Base-by-base conservation (phyloP, 257 asterid genomes). In the Eucommia ulmoides region DNA sequence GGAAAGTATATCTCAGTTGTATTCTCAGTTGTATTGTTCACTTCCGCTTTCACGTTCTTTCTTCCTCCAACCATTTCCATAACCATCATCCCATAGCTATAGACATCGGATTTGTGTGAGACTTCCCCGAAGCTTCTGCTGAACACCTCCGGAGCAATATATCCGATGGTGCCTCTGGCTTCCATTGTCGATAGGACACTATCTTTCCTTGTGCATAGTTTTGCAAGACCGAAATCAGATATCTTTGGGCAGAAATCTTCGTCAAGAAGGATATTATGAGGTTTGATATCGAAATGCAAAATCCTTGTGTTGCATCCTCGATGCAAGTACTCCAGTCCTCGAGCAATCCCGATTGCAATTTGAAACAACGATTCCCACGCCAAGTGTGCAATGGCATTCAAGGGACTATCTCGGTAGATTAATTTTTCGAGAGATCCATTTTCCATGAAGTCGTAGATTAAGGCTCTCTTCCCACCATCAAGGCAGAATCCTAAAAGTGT, bases 371-470 rank as follows among this genome's bases (percentile, higher is more conserved):
- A 10, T 1, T 35, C 44, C 44, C 5, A 35, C 1, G n/a, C 44
- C 15, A 35, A 11, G 7, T 29, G 38, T 8, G 0, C 10, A 29
- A 10, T n/a, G n/a, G n/a, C 44, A 10, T 2, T 35, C 44, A 17
- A 35, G 1, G 44, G 16, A 35, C 11, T 35, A 10, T 17, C 44
- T 21, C 21, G 57, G 62, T n/a, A 10, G 33, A 80, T 66, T 65
- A 73, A 81, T 60, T 65, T 73, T 56, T 84, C 94, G 24, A 78
- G 38, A 9, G 94, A 80, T 52, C 80, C 74, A 63, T 80, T 78
- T 38, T 84, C 68, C 88, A 78, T 68, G 45, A 47, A 82, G 23
- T 82, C 93, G 46, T 76, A 76, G 51, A 79, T 56, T 18, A 76
- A 44, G 17, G 81, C 88, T 54, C 68, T 74, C 50, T 22, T 74